Conservation (phyloP, 495 filamentous ascomycete genomes). For the Umbilicaria muhlenbergii region DNA sequence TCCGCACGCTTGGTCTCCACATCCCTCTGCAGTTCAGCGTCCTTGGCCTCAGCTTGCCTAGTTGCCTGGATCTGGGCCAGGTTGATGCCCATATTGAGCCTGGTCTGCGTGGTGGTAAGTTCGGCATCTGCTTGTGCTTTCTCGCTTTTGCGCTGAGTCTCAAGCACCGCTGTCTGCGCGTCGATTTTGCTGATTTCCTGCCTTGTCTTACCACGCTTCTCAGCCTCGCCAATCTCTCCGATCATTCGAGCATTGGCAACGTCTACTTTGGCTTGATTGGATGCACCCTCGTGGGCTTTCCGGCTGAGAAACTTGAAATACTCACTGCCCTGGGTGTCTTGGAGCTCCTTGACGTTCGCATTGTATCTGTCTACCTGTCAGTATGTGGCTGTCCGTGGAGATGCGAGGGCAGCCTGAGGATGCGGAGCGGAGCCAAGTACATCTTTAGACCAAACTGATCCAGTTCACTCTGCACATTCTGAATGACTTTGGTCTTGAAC, state of each 20-base stretch:
- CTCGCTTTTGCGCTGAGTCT: conserved; percentile 69
- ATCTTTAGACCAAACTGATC: conserved; percentile 57
- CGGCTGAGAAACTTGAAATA: conserved; percentile 67
- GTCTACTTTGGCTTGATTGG: conserved; percentile 64
- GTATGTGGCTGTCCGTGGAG: neutral
- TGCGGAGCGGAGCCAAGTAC: conserved; percentile 12
- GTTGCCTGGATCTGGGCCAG: conserved; percentile 55
- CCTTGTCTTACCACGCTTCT: conserved; percentile 45
- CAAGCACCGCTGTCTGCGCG: conserved; percentile 63
- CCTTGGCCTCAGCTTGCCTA: conserved; percentile 51
- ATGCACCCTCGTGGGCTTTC: conserved; percentile 72
- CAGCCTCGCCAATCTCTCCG: conserved; percentile 66
- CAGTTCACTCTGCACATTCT: conserved; percentile 61
- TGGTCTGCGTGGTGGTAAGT: conserved; percentile 50
- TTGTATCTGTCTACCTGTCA: conserved; percentile 38
- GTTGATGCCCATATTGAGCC: conserved; percentile 52
- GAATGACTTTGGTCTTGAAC: conserved; percentile 64
- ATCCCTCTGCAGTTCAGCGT: conserved; percentile 60
- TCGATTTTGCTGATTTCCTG: conserved; percentile 72
- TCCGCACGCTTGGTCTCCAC: conserved; percentile 60
- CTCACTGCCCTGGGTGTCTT: conserved; percentile 57
- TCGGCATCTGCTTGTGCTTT: conserved; percentile 62
- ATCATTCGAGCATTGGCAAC: conserved; percentile 65
- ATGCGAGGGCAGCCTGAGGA: neutral
- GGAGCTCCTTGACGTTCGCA: conserved; percentile 69